Evolutionary conservation across 176 grass and related monocot species (phyloP), one percentile per base, ranked within the genome.

Genomic region (Musa troglodytarum): DNA sequence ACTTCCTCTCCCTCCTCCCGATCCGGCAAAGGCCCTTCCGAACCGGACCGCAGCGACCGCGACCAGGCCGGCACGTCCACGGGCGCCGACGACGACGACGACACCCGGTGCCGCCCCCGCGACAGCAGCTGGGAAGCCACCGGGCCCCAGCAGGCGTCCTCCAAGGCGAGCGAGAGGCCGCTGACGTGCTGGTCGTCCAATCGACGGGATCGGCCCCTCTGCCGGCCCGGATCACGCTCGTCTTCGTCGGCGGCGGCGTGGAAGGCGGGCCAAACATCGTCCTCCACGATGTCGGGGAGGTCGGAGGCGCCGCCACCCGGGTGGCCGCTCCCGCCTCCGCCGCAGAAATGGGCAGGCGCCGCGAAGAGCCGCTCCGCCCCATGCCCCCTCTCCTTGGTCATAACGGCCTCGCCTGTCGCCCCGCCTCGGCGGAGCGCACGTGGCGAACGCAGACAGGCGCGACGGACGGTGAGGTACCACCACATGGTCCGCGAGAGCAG

Each of bases 271-370:
- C 83, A 80, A 14, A 85, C 77, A 50, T 85, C 83, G 0, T 76
- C 76, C 77, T 85, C 83, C 2, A 65, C 55, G 43, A 85, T 52
- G 63, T 85, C 83, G 9, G 77, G 77, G 28, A 80, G 62, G 51
- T 66, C 75, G 10, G 50, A 66, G 1, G 49, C 11, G 21, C n/a
- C 54, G 21, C 13, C 65, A 11, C 55, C 29, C 3, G 29, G 29
- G 29, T 34, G 29, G 29, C 29, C 29, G 29, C 29, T 34, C 29
- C 29, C 16, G 23, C 67, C 34, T 3, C 83, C 53, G 26, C 54
- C 28, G 20, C 1, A 26, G 26, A 69, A 69, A 16, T 53, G 53
- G 24, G 82, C 63, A 15, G 71, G 51, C 20, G 83, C 57, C 12
- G 68, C 22, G 25, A 84, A 77, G 24, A 85, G 53, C 1, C 77